phyloP scores from a whole-genome alignment of 306 rosid genomes.

The Trifolium repens region DNA sequence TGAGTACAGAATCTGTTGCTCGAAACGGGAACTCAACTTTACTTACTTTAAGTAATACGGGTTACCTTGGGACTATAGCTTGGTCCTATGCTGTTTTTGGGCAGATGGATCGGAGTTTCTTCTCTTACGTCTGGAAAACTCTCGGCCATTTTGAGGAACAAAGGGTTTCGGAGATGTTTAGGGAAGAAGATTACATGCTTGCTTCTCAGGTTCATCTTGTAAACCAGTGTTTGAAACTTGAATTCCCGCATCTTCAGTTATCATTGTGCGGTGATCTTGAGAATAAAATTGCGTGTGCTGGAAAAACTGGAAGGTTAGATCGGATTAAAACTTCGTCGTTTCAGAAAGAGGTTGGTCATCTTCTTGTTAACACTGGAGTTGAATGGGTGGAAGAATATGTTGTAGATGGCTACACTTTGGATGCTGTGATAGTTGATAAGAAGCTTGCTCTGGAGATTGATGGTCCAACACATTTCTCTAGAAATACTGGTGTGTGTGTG shows the following conservation, averaged over 20 bases:
- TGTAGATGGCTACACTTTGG: constrained; percentile 77
- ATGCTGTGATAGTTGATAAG: constrained; percentile 77
- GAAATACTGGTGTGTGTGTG: constrained; percentile 69
- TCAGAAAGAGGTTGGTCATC: constrained; percentile 90
- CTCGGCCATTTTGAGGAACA: constrained; percentile 70
- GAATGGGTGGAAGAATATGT: constrained; percentile 79
- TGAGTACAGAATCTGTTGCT: constrained; percentile 18
- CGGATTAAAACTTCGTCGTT: constrained; percentile 71
- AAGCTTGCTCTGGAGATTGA: constrained; percentile 93
- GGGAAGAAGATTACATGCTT: constrained; percentile 87
- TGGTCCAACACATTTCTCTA: constrained; percentile 98
- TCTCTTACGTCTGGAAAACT: constrained; percentile 67
- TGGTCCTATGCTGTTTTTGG: constrained; percentile 95
- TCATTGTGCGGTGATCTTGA: constrained; percentile 63
- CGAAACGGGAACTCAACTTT: constrained; percentile 48
- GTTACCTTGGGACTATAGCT: constrained; percentile 79
- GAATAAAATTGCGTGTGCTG: constrained; percentile 65
- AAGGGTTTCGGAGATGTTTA: constrained; percentile 75
- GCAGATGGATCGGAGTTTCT: constrained; percentile 70
- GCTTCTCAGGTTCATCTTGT: constrained; percentile 86
- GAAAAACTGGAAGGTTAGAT: constrained; percentile 76
- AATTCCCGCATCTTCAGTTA: constrained; percentile 72
- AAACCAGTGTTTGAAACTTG: constrained; percentile 89
- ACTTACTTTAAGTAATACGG: constrained; percentile 60
- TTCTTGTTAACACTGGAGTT: constrained; percentile 79